Percentiles rank a stretch among this genome's conserved stretches.
phyloP scores from a whole-genome alignment of 2,329 filamentous ascomycete species.

The Apiospora kogelbergensis region DNA sequence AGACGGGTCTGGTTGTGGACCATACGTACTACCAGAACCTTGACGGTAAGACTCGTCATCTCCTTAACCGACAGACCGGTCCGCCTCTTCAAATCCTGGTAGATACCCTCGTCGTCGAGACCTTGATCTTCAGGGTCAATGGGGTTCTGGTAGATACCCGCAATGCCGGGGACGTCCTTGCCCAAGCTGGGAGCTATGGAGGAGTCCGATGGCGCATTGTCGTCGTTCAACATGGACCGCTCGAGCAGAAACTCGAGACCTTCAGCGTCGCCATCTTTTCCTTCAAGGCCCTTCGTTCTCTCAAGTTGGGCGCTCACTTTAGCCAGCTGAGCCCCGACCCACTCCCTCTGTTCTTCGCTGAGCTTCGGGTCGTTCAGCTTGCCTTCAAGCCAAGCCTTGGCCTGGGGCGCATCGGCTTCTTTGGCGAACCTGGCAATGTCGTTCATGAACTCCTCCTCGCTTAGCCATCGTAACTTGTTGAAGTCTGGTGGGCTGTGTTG shows the following conservation, averaged over 20 bases:
- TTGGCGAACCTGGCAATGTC: constrained; percentile 25
- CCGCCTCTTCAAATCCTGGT: constrained; percentile 51
- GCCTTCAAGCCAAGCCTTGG: constrained; percentile 1
- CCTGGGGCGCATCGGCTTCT: constrained; percentile 8
- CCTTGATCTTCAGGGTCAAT: constrained; percentile 51
- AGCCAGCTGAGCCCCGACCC: background rate
- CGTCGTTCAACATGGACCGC: constrained; percentile 35
- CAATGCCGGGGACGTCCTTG: constrained; percentile 51
- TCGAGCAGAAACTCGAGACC: constrained; percentile 32
- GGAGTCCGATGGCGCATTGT: constrained; percentile 37
- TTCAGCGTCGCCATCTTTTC: background rate
- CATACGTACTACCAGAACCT: constrained; percentile 69
- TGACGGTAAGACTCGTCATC: constrained; percentile 59
- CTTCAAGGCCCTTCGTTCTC: background rate
- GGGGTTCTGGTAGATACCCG: constrained; percentile 48
- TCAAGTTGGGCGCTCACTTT: background rate
- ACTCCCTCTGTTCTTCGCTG: constrained; percentile 1
- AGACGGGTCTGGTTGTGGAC: constrained; percentile 95
- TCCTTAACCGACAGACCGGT: constrained; percentile 55
- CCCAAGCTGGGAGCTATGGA: constrained; percentile 50
- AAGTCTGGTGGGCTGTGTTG: constrained; percentile 45
- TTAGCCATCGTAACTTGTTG: constrained; percentile 29
- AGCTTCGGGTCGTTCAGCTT: constrained; percentile 4
- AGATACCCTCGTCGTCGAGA: constrained; percentile 50
- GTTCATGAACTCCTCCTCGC: constrained; percentile 44